phyloP scores from a whole-genome alignment of 2,329 filamentous ascomycete species.

The Daldinia sp. region DNA sequence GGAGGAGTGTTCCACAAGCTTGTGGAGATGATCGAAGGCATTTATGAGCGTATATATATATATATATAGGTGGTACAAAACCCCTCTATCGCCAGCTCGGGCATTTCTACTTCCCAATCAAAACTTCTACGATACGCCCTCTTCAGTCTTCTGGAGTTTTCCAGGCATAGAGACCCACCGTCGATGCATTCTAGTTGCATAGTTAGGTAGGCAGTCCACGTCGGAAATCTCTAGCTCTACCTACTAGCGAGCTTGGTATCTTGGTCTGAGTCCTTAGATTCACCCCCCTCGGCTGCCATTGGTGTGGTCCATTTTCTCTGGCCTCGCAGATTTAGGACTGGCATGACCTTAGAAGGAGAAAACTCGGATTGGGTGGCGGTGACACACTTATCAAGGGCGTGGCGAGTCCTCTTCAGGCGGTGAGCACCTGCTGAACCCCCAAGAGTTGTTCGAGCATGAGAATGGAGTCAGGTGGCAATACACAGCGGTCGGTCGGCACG shows the following conservation, averaged over 20 bases:
- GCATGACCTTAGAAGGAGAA: not conserved
- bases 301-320: not conserved
- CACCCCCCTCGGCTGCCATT: not conserved
- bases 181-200: not conserved
- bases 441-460: not conserved
- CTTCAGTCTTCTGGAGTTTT: not conserved
- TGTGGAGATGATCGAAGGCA: not conserved
- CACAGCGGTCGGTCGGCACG: not conserved
- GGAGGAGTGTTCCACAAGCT: not conserved
- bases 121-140: not conserved
- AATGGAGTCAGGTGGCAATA: not conserved
- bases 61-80: conserved; percentile 4
- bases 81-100: not conserved
- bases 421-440: not conserved
- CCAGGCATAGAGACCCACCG: not conserved
- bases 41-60: not conserved
- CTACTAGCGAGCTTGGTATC: not conserved
- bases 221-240: not conserved
- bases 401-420: not conserved
- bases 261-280: not conserved
- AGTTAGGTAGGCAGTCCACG: not conserved
- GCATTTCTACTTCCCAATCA: not conserved
- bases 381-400: not conserved
- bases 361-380: not conserved
- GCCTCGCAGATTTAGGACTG: not conserved